Conservation (phyloP, 139 green algal species). For the Micractinium sp. region DNA sequence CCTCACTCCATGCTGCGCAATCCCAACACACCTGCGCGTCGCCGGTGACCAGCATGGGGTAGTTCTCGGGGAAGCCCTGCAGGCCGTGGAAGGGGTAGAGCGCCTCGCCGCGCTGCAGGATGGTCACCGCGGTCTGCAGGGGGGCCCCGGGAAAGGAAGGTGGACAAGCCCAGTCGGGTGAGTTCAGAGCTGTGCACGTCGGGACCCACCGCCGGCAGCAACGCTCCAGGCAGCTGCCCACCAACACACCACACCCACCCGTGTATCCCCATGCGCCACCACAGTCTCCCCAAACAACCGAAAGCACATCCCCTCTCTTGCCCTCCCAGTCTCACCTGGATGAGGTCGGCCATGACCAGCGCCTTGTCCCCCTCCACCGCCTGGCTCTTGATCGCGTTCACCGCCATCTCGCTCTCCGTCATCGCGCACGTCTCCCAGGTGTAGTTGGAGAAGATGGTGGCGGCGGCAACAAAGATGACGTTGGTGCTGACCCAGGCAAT, state of each 20-base stretch:
- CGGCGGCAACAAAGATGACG: slow-evolving; percentile 32
- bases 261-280: no score
- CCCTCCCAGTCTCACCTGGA: neutral
- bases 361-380: slow-evolving; percentile 47
- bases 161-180: neutral
- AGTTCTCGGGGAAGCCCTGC: slow-evolving; percentile 32
- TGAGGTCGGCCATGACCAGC: slow-evolving; percentile 48
- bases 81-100: slow-evolving; percentile 44
- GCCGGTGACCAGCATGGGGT: slow-evolving; percentile 39
- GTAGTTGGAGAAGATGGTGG: slow-evolving; percentile 20
- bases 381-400: slow-evolving; percentile 38
- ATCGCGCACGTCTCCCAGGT: slow-evolving; percentile 30
- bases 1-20: neutral
- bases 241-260: neutral
- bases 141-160: neutral
- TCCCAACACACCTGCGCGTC: slow-evolving; percentile 21
- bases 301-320: neutral
- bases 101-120: slow-evolving; percentile 38
- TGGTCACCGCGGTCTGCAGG: slow-evolving; percentile 43
- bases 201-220: neutral
- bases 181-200: neutral
- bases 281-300: neutral
- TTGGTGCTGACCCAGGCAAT: slow-evolving; percentile 42
- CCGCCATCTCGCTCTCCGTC: slow-evolving; percentile 32
- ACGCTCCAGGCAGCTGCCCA: neutral